phyloP scores from a whole-genome alignment of 139 green algal genomes.

The Coelastrella sp. region DNA sequence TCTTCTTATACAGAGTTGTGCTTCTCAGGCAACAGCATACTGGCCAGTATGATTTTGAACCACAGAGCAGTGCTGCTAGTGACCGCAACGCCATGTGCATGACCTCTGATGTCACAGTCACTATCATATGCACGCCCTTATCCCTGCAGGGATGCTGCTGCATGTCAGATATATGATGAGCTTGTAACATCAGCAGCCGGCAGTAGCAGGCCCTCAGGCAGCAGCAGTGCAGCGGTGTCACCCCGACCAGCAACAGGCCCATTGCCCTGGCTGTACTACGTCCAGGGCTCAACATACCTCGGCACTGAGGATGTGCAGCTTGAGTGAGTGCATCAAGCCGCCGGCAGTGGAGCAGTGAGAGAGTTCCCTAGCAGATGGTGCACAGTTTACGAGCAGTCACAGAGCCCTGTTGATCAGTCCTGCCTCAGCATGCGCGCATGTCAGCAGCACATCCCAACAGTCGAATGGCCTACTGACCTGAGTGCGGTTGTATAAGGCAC shows the following conservation, averaged over 20 bases:
- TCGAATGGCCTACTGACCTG: no score
- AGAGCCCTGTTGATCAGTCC: no score
- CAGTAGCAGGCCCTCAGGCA: neutral
- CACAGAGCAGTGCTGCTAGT: neutral
- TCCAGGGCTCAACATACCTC: slow-evolving; percentile 46
- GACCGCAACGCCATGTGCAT: neutral
- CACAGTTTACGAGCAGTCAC: no score
- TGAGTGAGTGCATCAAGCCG: slow-evolving; percentile 43
- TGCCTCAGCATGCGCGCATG: no score
- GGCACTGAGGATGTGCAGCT: slow-evolving; percentile 54
- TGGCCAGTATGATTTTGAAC: no score
- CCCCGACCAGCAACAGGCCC: slow-evolving; percentile 48
- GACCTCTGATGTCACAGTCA: neutral
- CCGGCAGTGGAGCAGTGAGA: no score
- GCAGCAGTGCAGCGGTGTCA: neutral
- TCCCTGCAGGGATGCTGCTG: slow-evolving; percentile 34
- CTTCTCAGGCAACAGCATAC: no score
- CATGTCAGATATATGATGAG: slow-evolving; percentile 56
- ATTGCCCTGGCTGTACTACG: slow-evolving; percentile 71
- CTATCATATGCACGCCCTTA: neutral
- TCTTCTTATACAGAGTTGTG: no score
- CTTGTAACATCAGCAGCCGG: slow-evolving; percentile 46
- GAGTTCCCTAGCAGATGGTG: no score
- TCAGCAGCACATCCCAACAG: no score
- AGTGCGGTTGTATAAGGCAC: no score